A percentile compares a stretch with the other conserved stretches of the same genome.
Evolutionary conservation across 1,284 basidiomycete genomes (phyloP).

Genomic region (Trichosporon sp.): DNA sequence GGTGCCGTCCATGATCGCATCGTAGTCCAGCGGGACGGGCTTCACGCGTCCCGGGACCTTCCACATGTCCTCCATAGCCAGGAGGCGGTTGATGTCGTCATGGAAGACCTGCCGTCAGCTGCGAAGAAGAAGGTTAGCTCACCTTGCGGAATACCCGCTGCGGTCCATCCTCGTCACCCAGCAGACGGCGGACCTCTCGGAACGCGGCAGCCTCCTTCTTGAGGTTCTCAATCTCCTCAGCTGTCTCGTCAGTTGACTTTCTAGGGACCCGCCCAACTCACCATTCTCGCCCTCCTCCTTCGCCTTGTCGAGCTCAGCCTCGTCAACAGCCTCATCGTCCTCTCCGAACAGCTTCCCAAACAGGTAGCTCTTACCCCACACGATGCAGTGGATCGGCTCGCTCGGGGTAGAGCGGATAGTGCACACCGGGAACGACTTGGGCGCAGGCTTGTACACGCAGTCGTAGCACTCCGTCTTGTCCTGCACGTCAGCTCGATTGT

Average conservation of each 20-base stretch:
- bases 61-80: conserved; percentile 99
- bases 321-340: conserved; percentile 58
- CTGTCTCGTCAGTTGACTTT: conserved; percentile 49
- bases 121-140: not conserved
- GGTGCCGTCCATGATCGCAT: conserved; percentile 59
- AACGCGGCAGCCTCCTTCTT: conserved; percentile 86
- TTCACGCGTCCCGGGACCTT: conserved; percentile 62
- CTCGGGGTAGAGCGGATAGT: conserved; percentile 97
- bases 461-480: conserved; percentile 86
- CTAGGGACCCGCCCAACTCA: conserved; percentile 48
- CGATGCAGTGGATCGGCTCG: conserved; percentile 96
- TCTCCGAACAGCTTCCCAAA: conserved; percentile 93
- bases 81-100: conserved; percentile 76
- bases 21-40: conserved; percentile 77
- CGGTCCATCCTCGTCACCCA: conserved; percentile 56
- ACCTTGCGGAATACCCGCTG: conserved; percentile 81
- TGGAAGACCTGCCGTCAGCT: conserved; percentile 65
- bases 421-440: conserved; percentile 94
- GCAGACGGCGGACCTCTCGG: conserved; percentile 61
- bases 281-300: conserved; percentile 65
- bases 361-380: conserved; percentile 99
- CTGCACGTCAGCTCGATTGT: conserved; percentile 49
- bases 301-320: conserved; percentile 50
- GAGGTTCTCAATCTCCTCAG: conserved; percentile 81
- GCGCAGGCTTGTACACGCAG: conserved; percentile 79